These are phyloP conservation scores for Turritis glabra DNA, from an alignment of 345 rosid species.

Conservation along the genomic window DNA sequence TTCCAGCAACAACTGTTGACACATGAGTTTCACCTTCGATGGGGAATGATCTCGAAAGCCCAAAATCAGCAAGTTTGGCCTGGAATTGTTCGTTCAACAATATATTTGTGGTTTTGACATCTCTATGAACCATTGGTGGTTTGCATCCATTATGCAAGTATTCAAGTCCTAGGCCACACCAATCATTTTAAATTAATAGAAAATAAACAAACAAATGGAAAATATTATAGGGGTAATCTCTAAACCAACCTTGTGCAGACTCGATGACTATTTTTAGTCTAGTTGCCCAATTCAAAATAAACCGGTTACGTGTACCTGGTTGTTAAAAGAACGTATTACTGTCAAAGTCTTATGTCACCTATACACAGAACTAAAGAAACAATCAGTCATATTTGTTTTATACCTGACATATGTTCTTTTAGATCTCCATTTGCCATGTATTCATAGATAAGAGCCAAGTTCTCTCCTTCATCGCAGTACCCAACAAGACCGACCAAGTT, in stretches of 20 bases:
- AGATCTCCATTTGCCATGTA: conserved; percentile 56
- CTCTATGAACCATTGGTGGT: conserved; percentile 43
- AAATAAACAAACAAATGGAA: neutral
- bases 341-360: neutral
- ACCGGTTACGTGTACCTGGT: conserved; percentile 26
- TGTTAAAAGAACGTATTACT: neutral
- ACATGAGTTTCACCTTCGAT: conserved; percentile 40
- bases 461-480: conserved; percentile 45
- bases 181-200: neutral
- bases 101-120: conserved; percentile 41
- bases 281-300: conserved; percentile 45
- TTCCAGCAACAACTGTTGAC: conserved; percentile 40
- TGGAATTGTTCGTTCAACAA: conserved; percentile 49
- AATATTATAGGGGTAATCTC: neutral
- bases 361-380: neutral
- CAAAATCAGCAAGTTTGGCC: conserved; percentile 51
- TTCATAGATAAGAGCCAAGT: conserved; percentile 52
- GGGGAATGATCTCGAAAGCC: conserved; percentile 38
- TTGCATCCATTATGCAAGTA: conserved; percentile 40
- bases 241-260: conserved; percentile 50
- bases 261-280: conserved; percentile 48
- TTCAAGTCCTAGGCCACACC: conserved; percentile 28
- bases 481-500: conserved; percentile 48
- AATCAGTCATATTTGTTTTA: neutral
- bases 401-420: conserved; percentile 46